Conservation (phyloP, 2,329 filamentous ascomycete genomes). For the Cladosporium oxysporum region DNA sequence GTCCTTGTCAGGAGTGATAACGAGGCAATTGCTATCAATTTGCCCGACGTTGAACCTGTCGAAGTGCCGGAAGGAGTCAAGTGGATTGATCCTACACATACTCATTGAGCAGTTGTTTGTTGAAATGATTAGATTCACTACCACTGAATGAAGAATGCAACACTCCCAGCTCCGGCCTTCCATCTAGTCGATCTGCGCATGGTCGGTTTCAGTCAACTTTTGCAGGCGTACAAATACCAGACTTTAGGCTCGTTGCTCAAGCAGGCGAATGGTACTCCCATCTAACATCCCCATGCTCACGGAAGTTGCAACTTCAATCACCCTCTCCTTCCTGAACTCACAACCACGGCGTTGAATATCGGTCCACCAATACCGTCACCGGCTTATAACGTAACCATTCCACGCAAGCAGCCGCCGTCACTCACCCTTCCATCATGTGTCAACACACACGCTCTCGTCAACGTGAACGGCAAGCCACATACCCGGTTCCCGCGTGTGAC, state of each 20-base stretch:
- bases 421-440: neutral
- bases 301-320: no score
- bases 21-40: slow-evolving; percentile 48
- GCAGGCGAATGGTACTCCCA: neutral
- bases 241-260: neutral
- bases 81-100: slow-evolving; percentile 49
- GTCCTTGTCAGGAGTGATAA: slow-evolving; percentile 47
- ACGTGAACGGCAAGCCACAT: neutral
- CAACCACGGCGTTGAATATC: neutral
- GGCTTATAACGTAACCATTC: neutral
- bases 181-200: neutral
- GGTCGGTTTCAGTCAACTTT: neutral
- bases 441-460: neutral
- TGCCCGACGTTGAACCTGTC: slow-evolving; percentile 46
- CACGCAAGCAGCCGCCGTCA: neutral
- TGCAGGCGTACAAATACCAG: neutral
- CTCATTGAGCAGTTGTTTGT: neutral
- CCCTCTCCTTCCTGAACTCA: no score
- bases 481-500: neutral
- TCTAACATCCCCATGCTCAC: neutral
- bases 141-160: neutral
- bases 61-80: slow-evolving; percentile 47
- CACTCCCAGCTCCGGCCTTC: neutral
- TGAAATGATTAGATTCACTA: neutral
- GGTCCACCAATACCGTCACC: neutral